Evolutionary conservation across 441 rosid genomes (phyloP).

Genomic region (Melastoma candidum): DNA sequence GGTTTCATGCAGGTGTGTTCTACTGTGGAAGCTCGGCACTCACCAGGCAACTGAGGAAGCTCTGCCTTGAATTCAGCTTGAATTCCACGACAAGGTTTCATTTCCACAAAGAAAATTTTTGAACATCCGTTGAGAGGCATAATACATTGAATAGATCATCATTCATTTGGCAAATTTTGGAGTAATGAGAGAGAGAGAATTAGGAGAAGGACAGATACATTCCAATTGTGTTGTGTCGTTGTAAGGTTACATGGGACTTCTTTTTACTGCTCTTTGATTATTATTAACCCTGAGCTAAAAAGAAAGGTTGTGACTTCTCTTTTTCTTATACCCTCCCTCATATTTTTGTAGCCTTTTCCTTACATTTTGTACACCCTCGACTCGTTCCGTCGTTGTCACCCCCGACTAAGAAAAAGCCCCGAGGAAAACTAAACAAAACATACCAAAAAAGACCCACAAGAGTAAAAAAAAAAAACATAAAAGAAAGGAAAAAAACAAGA

Average conservation of each 20-base stretch:
- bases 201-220: too few relatives aligned
- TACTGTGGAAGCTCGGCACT: constrained; percentile 85
- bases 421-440: constrained; percentile 4
- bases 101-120: constrained; percentile 91
- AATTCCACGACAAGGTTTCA: constrained; percentile 75
- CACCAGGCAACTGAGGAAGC: constrained; percentile 46
- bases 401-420: constrained; percentile 3
- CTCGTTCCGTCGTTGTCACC: constrained; percentile 3
- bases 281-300: too few relatives aligned
- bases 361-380: constrained; percentile 24
- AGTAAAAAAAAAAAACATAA: background rate
- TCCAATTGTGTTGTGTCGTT: too few relatives aligned
- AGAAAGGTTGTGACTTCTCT: too few relatives aligned
- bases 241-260: too few relatives aligned
- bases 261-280: too few relatives aligned
- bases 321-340: background rate
- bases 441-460: constrained; percentile 3
- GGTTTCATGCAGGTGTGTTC: constrained; percentile 57
- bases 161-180: too few relatives aligned
- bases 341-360: background rate
- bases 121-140: constrained; percentile 5
- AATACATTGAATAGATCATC: too few relatives aligned
- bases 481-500: background rate
- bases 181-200: too few relatives aligned
- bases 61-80: constrained; percentile 69